Base-by-base conservation (phyloP, 2,329 filamentous ascomycete genomes). In the Remersonia thermophila region DNA sequence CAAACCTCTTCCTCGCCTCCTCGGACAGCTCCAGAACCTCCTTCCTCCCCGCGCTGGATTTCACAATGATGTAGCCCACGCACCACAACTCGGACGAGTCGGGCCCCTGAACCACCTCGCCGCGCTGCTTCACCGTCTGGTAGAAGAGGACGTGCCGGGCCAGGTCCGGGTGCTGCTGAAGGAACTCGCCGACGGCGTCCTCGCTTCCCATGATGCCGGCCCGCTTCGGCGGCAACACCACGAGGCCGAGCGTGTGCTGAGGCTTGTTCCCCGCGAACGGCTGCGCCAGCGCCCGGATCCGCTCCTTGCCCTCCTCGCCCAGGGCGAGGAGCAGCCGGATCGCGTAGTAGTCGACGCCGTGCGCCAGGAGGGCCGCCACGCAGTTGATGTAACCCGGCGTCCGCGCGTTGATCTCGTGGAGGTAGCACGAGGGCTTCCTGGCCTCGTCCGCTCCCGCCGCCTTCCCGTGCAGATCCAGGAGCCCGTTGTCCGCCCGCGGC, bases 261-360 rank as follows among this genome's bases (percentile, higher is more conserved):
- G 40, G 35, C 17, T 33, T 18, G 13, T 32, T 35, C 6, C 31
- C 35, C 4, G n/a, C 20, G 26, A 53, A 54, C 2, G 51, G 45
- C 27, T 41, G 28, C 0, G 50, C 39, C 13, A 53, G 38, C 2
- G 46, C 46, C 12, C 27, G 33, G 12, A 46, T 39, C 4, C 48
- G 36, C 12, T 35, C 34, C 11, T 44, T 20, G 13, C 41, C 42
- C 2, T 30, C 15, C n/a, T 15, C 13, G 3, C 47, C 48, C 7
- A 52, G 36, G 7, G 45, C 37, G 4, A 45, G 33, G 2, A 53
- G 43, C 17, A 54, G 29, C 18, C 47, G 41, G 18, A 54, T 33
- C 4, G 48, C 51, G 29, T 48, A 56, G 35, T 53, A 55, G 36
- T 55, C 52, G 4, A 56, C 47, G 3, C 54, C 53, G 26, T 54